Base-by-base conservation (phyloP, 257 asterid genomes). In the Cordia subcordata region DNA sequence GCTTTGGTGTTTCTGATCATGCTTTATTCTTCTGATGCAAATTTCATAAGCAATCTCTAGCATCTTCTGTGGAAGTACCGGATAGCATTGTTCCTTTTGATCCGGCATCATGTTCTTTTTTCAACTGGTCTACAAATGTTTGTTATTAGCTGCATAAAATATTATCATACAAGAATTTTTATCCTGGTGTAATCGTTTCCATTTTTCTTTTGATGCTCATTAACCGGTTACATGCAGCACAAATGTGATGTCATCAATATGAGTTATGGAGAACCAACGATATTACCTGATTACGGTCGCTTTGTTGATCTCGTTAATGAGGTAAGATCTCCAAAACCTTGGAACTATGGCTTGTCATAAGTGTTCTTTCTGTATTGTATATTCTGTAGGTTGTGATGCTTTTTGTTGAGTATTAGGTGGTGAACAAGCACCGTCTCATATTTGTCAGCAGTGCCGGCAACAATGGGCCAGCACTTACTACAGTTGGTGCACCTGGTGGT, bases 401-500 rank as follows among this genome's bases (percentile, higher is more conserved):
- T 38, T 52, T 19, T 60, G 10, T 50, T 27, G 46, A 49, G 4
- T 49, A 47, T 14, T 70, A 92, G 99, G 96, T 82, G 67, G 99
- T 92, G 60, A 82, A 88, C 84, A 88, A 92, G 75, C 85, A 92
- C 68, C 86, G 84, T 40, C 66, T 92, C 51, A 80, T 82, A 73
- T 92, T 88, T 72, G 82, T 92, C 65, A 86, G 99, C 71, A 92
- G 99, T 59, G 99, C 97, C 69, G 99, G 99, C 51, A 92, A 92
- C 62, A 76, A 72, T 53, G 99, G 99, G 58, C 99, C 99, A 11
- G 99, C 94, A 61, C 83, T 92, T 85, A 88, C 71, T 77, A 92
- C 99, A 45, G 96, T 92, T 54, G 97, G 99, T 70, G 91, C 99
- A 61, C 99, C 99, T 12, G 99, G 99, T 71, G 99, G 99, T 61